Evolutionary conservation across 768 basidiomycete species (phyloP).

Genomic region (Pulveroboletus sp.): DNA sequence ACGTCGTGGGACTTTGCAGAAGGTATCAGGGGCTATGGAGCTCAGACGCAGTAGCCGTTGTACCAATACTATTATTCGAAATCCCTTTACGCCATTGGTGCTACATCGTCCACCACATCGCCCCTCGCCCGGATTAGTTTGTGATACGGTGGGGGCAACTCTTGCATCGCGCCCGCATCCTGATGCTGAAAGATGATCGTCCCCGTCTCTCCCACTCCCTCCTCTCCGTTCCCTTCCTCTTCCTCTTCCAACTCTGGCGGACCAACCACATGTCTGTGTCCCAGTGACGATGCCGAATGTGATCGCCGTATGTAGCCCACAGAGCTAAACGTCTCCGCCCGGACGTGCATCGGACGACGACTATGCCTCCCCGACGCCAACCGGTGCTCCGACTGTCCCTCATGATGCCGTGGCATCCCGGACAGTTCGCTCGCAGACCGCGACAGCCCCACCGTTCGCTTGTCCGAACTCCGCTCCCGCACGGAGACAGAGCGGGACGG

Average conservation of each 20-base stretch:
- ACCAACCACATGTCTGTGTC: no score
- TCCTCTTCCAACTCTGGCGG: no score
- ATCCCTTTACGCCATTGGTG: no score
- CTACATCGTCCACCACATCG: not conserved
- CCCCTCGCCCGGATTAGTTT: constrained; percentile 2
- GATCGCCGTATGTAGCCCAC: constrained; percentile 19
- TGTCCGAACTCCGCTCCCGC: constrained; percentile 8
- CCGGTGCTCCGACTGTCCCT: not conserved
- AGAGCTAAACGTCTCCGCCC: not conserved
- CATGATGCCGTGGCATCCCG: not conserved
- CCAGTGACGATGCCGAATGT: constrained; percentile 18
- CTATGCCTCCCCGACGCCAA: not conserved
- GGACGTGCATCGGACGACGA: not conserved
- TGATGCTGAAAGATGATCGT: constrained; percentile 15
- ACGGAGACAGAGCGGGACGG: not conserved
- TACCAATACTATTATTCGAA: constrained; percentile 8
- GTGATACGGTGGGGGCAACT: constrained; percentile 28
- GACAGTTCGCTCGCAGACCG: constrained; percentile 25
- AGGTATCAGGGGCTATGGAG: constrained; percentile 84
- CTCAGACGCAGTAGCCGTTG: constrained; percentile 70
- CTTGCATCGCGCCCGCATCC: constrained; percentile 16
- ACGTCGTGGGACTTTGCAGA: constrained; percentile 94
- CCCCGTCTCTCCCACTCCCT: not conserved
- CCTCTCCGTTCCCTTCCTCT: not conserved
- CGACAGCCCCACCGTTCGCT: constrained; percentile 14